Base-by-base conservation (phyloP, 306 rosid genomes). In the Amphicarpaea edgeworthii region DNA sequence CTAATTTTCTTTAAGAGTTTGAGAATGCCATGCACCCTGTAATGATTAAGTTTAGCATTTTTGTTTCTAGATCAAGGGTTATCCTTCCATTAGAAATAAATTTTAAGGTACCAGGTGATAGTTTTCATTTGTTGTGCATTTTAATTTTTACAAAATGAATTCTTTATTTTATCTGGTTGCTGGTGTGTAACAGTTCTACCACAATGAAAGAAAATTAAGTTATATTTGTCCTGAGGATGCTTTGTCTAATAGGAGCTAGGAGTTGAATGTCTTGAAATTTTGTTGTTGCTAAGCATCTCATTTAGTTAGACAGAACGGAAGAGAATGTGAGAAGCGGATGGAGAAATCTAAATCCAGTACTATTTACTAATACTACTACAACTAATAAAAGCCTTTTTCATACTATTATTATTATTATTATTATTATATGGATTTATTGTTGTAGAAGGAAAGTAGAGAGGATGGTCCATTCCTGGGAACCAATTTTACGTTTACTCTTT, bases 151-250 rank as follows among this genome's bases (percentile, higher is more conserved):
- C 5, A 12, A 46, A 49, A 64, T 49, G 64, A 51, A 21, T 50
- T 65, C 65, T 34, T 34, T 14, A 16, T 32, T 61, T 70, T 61
- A 41, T 70, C 49, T 19, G 64, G 68, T 34, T 61, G 23, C 8
- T 32, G 77, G 62, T 60, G 16, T n/a, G 47, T 40, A 47, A 41
- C 49, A 12, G 54, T 12, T 47, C 46, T 60, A 37, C 79, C 3
- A 4, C 16, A 7, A 38, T 47, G 37, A 47, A 21, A 34, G 37
- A 42, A 55, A 58, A 6, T 58, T 14, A 34, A 34, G 23, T 58
- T 59, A 69, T 60, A 34, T 28, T 77, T 58, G 37, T 57, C 69
- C 49, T 54, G 24, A 69, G 64, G 55, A 34, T 59, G 43, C 46
- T 42, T 70, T 28, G 14, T 61, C 65, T 66, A 40, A n/a, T 32